Percentiles rank a stretch among this genome's conserved stretches.
Evolutionary conservation across 2,329 filamentous ascomycete genomes (phyloP).

Genomic region (Talaromyces sp.): DNA sequence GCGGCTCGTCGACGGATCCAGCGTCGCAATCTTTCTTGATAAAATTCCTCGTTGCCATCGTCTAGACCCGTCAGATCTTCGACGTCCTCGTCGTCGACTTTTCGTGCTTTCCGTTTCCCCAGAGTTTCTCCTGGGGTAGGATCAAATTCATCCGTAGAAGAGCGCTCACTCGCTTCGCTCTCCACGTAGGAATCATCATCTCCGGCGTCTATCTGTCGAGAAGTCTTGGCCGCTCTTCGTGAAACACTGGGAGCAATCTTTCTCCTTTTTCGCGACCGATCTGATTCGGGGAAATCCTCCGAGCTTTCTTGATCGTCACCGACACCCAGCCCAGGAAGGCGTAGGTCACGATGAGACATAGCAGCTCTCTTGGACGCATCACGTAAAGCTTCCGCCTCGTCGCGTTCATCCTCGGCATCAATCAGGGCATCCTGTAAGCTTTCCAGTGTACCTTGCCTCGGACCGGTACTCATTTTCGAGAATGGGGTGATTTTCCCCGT

Average conservation of each 20-base stretch:
- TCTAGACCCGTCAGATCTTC: constrained; percentile 65
- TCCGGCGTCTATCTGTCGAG: constrained; percentile 13
- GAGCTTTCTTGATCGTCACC: constrained; percentile 33
- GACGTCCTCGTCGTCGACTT: constrained; percentile 31
- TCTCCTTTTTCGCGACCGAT: constrained; percentile 27
- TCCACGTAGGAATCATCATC: constrained; percentile 31
- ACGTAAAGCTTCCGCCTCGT: constrained; percentile 46
- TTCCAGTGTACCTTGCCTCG: constrained; percentile 55
- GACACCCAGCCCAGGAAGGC: constrained; percentile 66
- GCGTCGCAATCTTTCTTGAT: constrained; percentile 65
- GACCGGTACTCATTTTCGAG: constrained; percentile 65
- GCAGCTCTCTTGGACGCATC: constrained; percentile 34
- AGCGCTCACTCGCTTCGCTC: constrained; percentile 22
- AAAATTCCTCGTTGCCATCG: constrained; percentile 81
- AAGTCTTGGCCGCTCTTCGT: constrained; percentile 1
- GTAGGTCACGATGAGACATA: constrained; percentile 66
- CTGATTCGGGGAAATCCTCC: constrained; percentile 17
- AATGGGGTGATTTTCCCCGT: constrained; percentile 98
- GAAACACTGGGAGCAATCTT: constrained; percentile 20
- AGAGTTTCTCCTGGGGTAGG: constrained; percentile 26
- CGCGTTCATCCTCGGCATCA: constrained; percentile 70
- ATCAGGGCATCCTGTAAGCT: constrained; percentile 72
- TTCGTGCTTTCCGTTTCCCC: constrained; percentile 18
- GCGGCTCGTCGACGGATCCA: constrained; percentile 66
- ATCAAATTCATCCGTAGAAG: constrained; percentile 32